A percentile compares a stretch with the other conserved stretches of the same genome.
These are phyloP conservation scores for Adenanthera pavonina DNA, from an alignment of 306 rosid species.

Conservation along the genomic window DNA sequence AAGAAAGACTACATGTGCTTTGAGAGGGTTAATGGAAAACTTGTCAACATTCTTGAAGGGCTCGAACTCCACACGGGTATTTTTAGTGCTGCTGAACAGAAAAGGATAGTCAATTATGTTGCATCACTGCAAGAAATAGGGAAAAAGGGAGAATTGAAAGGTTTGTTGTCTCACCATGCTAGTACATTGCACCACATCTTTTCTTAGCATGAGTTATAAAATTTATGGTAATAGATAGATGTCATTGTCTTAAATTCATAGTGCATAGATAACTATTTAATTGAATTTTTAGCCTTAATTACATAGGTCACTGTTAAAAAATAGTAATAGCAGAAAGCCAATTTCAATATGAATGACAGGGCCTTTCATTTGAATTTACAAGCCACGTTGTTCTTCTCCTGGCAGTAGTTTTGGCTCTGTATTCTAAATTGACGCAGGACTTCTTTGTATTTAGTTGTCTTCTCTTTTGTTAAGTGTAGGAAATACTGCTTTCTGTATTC, in stretches of 20 bases:
- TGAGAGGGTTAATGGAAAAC: slow-evolving; percentile 75
- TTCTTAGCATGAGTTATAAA: background rate
- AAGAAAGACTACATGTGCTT: slow-evolving; percentile 70
- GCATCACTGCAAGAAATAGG: slow-evolving; percentile 72
- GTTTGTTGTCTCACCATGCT: slow-evolving; percentile 51
- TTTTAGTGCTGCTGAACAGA: slow-evolving; percentile 92
- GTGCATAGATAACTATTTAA: background rate
- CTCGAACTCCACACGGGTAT: slow-evolving; percentile 88
- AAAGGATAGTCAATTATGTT: slow-evolving; percentile 68
- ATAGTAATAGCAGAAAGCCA: background rate
- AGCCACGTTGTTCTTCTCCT: background rate
- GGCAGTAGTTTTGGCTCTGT: background rate
- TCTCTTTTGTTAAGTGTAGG: background rate
- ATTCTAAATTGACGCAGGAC: background rate
- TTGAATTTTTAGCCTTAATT: background rate
- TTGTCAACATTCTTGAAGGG: slow-evolving; percentile 79
- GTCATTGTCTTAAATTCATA: background rate
- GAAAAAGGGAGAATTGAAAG: slow-evolving; percentile 75
- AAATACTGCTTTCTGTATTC: background rate
- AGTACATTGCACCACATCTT: background rate
- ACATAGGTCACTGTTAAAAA: background rate
- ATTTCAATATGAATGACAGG: background rate
- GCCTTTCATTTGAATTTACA: background rate
- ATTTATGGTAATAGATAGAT: background rate
- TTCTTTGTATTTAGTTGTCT: background rate